Conservation (phyloP, 2,329 filamentous ascomycete genomes). For the Neofusicoccum laricinum region DNA sequence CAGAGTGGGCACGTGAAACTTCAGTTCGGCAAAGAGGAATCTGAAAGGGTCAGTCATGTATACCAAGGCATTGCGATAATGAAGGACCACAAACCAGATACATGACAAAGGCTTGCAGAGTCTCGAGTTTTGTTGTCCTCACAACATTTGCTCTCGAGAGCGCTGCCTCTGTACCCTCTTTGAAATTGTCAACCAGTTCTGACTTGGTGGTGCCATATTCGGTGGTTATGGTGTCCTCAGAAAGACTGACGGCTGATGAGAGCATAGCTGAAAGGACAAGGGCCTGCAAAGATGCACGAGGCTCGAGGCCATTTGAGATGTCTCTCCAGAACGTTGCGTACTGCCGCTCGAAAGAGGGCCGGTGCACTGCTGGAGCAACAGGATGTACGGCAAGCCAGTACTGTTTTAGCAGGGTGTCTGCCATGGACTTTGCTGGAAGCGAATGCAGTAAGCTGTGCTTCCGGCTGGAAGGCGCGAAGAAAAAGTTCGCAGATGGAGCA, state of each 20-base stretch:
- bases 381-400: slow-evolving; percentile 69
- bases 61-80: background rate
- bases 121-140: slow-evolving; percentile 69
- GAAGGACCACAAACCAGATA: slow-evolving; percentile 57
- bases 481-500: slow-evolving; percentile 64
- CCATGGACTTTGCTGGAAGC: slow-evolving; percentile 56
- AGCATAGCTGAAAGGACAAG: slow-evolving; percentile 69
- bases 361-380: slow-evolving; percentile 65
- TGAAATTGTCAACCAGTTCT: slow-evolving; percentile 60
- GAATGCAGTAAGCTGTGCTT: slow-evolving; percentile 52
- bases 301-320: slow-evolving; percentile 58
- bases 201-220: slow-evolving; percentile 58
- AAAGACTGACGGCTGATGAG: slow-evolving; percentile 65
- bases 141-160: slow-evolving; percentile 69
- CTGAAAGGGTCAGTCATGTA: slow-evolving; percentile 33
- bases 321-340: slow-evolving; percentile 66
- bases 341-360: slow-evolving; percentile 62
- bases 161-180: slow-evolving; percentile 64
- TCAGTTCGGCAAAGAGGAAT: slow-evolving; percentile 70
- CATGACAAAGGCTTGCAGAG: slow-evolving; percentile 73
- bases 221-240: slow-evolving; percentile 49
- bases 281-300: slow-evolving; percentile 62
- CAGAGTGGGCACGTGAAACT: slow-evolving; percentile 70
- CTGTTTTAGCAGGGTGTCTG: slow-evolving; percentile 62
- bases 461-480: slow-evolving; percentile 55